Conservation (phyloP, 768 basidiomycete species). For the Lentinula lateritia region DNA sequence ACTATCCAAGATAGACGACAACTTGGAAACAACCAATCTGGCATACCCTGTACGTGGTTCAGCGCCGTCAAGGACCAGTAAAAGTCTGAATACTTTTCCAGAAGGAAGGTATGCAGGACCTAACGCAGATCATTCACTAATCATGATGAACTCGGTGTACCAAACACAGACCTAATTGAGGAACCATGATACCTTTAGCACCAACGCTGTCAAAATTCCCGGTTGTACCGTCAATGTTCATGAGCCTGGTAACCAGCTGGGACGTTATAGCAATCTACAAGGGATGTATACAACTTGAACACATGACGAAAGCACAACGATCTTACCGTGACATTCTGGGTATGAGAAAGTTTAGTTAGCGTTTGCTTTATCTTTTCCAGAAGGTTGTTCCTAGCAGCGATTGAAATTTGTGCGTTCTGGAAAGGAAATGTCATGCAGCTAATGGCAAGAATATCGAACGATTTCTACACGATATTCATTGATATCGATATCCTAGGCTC, state of each 20-base stretch:
- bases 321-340: slow-evolving; percentile 45
- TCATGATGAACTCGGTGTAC: not conserved
- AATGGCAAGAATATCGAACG: slow-evolving; percentile 44
- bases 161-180: slow-evolving; percentile 48
- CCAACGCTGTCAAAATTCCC: slow-evolving; percentile 61
- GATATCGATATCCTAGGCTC: not conserved
- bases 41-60: slow-evolving; percentile 27
- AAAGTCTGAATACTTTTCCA: slow-evolving; percentile 29
- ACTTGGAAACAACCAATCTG: too few species aligned
- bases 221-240: slow-evolving; percentile 57
- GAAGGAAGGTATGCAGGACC: slow-evolving; percentile 36
- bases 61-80: slow-evolving; percentile 28
- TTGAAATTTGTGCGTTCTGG: slow-evolving; percentile 38
- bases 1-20: too few species aligned
- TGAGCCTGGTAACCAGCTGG: slow-evolving; percentile 65
- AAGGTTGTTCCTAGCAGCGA: slow-evolving; percentile 32
- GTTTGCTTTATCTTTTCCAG: slow-evolving; percentile 48
- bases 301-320: not conserved
- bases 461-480: slow-evolving; percentile 32
- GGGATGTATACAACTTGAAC: slow-evolving; percentile 9
- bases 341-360: slow-evolving; percentile 43
- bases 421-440: slow-evolving; percentile 67
- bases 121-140: slow-evolving; percentile 9
- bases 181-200: slow-evolving; percentile 57
- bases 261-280: slow-evolving; percentile 55